These are phyloP conservation scores for Nevesoporus exiguus DNA, from an alignment of 768 basidiomycete genomes.

Conservation along the genomic window DNA sequence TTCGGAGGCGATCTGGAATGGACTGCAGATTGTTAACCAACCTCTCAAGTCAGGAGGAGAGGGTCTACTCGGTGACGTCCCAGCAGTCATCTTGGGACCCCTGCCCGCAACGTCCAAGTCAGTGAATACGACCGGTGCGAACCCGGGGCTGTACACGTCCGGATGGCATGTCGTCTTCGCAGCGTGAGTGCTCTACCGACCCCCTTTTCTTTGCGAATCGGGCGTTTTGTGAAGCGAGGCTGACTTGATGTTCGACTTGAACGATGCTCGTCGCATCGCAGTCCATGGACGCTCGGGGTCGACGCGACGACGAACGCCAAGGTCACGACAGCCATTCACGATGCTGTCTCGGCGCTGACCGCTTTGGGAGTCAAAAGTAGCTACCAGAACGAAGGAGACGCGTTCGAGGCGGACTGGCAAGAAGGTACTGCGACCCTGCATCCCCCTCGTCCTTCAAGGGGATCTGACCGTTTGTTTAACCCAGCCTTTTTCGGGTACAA, in stretches of 20 bases:
- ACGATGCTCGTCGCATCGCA: neutral
- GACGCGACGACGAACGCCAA: neutral
- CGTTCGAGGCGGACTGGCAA: conserved; percentile 22
- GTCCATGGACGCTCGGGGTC: conserved; percentile 15
- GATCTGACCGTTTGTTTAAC: neutral
- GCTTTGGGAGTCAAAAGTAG: conserved; percentile 17
- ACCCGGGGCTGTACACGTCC: conserved; percentile 14
- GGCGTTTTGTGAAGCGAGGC: neutral
- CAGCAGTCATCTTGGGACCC: neutral
- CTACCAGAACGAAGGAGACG: conserved; percentile 23
- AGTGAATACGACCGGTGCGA: conserved; percentile 14
- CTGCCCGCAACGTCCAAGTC: conserved; percentile 6
- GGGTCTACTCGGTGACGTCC: neutral
- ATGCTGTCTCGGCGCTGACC: conserved; percentile 11
- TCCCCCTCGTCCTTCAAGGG: neutral
- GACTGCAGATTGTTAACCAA: conserved; percentile 11
- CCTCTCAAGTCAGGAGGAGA: neutral
- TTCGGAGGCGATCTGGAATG: conserved; percentile 18
- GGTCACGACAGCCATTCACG: conserved; percentile 5
- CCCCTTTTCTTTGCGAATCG: neutral
- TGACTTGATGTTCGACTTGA: too few species aligned
- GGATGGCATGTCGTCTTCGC: conserved; percentile 14
- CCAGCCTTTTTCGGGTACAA: conserved; percentile 25
- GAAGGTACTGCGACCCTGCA: neutral
- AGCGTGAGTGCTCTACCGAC: conserved; percentile 5